phyloP scores from a whole-genome alignment of 169 alveolate species.

The Eimeria falciformis region DNA sequence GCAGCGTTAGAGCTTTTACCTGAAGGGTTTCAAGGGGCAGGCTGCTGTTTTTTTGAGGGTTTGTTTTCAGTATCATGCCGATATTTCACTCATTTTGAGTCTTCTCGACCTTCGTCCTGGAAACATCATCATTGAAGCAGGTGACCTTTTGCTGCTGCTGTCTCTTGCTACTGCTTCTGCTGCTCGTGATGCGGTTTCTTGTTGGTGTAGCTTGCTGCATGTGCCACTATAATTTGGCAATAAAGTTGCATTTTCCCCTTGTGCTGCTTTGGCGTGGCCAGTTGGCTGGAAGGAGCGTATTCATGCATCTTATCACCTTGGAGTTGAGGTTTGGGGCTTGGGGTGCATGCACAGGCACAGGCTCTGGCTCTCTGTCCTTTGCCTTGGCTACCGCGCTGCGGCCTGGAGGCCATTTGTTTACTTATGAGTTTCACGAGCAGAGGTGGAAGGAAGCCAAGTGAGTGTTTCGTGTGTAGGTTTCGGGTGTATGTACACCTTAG shows the following conservation, averaged over 20 bases:
- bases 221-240: not conserved
- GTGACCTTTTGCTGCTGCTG: slow-evolving; percentile 60
- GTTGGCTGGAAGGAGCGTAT: not conserved
- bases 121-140: slow-evolving; percentile 87
- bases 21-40: not conserved
- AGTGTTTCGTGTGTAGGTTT: too few species aligned
- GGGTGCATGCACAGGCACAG: slow-evolving; percentile 80
- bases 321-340: not conserved
- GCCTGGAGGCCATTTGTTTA: slow-evolving; percentile 86
- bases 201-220: not conserved
- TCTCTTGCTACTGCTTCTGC: not conserved
- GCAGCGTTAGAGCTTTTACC: not conserved
- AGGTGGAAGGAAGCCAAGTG: slow-evolving; percentile 85
- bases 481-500: too few species aligned
- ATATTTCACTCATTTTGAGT: slow-evolving; percentile 85
- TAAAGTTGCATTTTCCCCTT: not conserved
- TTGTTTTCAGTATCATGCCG: slow-evolving; percentile 85
- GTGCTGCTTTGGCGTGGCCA: not conserved
- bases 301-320: not conserved
- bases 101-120: slow-evolving; percentile 87
- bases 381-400: slow-evolving; percentile 83
- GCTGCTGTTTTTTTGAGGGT: not conserved
- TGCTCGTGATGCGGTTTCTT: not conserved
- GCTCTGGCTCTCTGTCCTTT: slow-evolving; percentile 87
- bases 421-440: slow-evolving; percentile 87